These are phyloP conservation scores for Azolla pinnata DNA, from an alignment of 75 land plant species.

Conservation along the genomic window DNA sequence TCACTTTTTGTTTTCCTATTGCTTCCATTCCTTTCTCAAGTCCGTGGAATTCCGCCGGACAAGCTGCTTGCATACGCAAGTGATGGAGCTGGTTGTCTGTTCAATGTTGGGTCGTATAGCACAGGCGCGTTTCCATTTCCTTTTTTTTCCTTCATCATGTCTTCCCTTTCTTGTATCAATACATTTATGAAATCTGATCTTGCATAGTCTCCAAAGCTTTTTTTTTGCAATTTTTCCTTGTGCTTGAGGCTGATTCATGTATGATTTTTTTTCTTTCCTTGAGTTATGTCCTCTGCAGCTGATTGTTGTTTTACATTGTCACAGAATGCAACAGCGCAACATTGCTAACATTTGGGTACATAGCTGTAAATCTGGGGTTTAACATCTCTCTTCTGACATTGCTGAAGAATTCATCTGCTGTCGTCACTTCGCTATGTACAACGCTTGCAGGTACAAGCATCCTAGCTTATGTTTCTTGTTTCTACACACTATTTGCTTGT, in stretches of 20 bases:
- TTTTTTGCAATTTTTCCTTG: neutral
- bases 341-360: constrained; percentile 59
- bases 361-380: constrained; percentile 63
- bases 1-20: constrained; percentile 75
- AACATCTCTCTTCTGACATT: constrained; percentile 70
- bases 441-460: constrained; percentile 56
- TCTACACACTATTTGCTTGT: neutral
- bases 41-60: constrained; percentile 66
- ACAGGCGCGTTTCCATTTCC: constrained; percentile 1
- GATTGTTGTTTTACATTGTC: too few relatives aligned
- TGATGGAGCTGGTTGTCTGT: constrained; percentile 70
- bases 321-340: constrained; percentile 91
- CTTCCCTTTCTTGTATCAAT: too few relatives aligned
- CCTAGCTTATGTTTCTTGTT: neutral
- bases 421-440: constrained; percentile 72
- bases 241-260: neutral
- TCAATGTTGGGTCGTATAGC: constrained; percentile 40
- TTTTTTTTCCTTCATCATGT: too few relatives aligned
- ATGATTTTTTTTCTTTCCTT: neutral
- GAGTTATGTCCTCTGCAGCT: too few relatives aligned
- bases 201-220: neutral
- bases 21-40: constrained; percentile 66
- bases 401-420: constrained; percentile 71
- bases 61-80: constrained; percentile 52
- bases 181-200: too few relatives aligned